phyloP scores from a whole-genome alignment of 169 alveolate species.

The Plasmodium cynomolgi region DNA sequence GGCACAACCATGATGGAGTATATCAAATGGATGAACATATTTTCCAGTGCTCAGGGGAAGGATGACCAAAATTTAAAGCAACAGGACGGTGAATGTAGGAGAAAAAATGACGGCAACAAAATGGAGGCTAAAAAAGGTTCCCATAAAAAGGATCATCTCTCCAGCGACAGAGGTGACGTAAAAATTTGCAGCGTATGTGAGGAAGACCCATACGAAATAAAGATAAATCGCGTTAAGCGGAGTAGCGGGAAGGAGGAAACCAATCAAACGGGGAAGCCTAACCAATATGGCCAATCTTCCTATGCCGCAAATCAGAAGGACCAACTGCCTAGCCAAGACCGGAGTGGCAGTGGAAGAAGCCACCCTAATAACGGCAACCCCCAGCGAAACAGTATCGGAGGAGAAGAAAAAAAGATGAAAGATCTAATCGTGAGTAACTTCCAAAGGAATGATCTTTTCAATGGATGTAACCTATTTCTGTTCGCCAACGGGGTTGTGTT shows the following conservation, averaged over 20 bases:
- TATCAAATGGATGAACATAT: constrained; percentile 17
- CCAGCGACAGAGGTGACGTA: background rate
- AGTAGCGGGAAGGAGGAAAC: constrained; percentile 1
- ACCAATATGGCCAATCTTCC: background rate
- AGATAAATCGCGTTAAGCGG: constrained; percentile 47
- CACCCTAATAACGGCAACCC: background rate
- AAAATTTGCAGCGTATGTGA: background rate
- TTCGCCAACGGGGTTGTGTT: constrained; percentile 77
- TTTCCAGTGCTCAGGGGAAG: background rate
- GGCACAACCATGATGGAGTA: background rate
- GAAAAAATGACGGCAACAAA: background rate
- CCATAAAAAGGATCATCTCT: background rate
- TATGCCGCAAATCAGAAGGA: background rate
- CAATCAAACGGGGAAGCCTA: background rate
- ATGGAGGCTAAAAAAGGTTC: background rate
- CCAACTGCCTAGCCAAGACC: background rate
- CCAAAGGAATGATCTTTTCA: constrained; percentile 20
- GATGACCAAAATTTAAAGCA: background rate
- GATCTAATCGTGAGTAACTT: constrained; percentile 8
- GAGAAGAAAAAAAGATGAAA: constrained; percentile 30
- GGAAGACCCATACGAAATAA: constrained; percentile 34
- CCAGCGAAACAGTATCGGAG: background rate
- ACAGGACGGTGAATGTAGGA: background rate
- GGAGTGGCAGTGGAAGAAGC: background rate
- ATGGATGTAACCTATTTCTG: constrained; percentile 74